Base-by-base conservation (phyloP, 805 yeast species). In the Saccharomyces jurei region DNA sequence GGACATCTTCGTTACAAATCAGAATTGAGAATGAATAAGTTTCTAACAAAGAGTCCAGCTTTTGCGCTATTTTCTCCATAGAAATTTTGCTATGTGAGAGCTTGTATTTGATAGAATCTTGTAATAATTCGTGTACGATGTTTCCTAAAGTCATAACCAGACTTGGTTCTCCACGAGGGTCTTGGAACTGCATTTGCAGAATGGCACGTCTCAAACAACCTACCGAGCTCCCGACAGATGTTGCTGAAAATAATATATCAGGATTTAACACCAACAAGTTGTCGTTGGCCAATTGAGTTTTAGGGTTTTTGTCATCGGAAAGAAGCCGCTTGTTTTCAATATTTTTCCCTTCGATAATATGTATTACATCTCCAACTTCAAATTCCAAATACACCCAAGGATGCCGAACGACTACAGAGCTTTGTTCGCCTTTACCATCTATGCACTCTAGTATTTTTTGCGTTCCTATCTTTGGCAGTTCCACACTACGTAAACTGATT, bases 191-290 rank as follows among this genome's bases (percentile, higher is more conserved):
- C 29, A 78, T 74, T 31, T 74, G 72, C 3, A 92, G 68, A 0
- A 88, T 83, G 0, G 92, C 81, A 55, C 83, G 80, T 53, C 99
- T 73, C 30, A 81, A 74, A 65, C 99, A 94, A 21, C 74, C 76
- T 30, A 89, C 72, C 1, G 92, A 84, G 46, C 86, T 86, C 0
- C 97, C 85, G 0, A 90, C 80, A 3, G 84, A 73, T 0, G 98
- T 94, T 2, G 96, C 90, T 0, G 97, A 81, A 0, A 92, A 71
- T 11, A 94, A 70, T 3, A 81, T 71, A 65, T 94, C 98, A 0
- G 99, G 99, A 59, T 87, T 81, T 78, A 94, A 79, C 22, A 92
- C 77, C 29, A 91, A 69, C n/a, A 90, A 66, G 60, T 86, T 82
- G 30, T 77, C 77, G 32, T 76, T 70, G 55, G 78, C 59, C 17